Conservation (phyloP, 2,329 filamentous ascomycete genomes). For the Aspergillus fijiensis region DNA sequence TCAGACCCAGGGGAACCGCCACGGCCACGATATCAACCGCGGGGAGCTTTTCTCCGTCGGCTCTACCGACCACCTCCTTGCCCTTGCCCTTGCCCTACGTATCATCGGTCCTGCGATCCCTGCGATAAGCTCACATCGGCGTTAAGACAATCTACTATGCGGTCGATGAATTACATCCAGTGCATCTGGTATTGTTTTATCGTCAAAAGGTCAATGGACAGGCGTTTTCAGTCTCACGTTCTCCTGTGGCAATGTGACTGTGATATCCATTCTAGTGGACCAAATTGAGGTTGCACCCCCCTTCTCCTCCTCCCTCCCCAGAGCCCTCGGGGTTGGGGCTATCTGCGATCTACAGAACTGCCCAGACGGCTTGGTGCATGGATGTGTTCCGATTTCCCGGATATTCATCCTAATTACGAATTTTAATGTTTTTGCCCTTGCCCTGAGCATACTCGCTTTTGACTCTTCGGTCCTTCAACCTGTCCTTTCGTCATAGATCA, state of each 20-base stretch:
- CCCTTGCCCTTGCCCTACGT: background rate
- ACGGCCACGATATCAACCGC: slow-evolving; percentile 20
- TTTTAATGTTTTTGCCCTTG: background rate
- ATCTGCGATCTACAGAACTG: slow-evolving; percentile 21
- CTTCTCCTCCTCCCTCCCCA: slow-evolving; percentile 4
- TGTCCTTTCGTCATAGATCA: too few species aligned
- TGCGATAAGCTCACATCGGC: background rate
- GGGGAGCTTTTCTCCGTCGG: slow-evolving; percentile 8
- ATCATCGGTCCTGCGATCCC: slow-evolving; percentile 3
- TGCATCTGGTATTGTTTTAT: background rate
- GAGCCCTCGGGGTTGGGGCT: slow-evolving; percentile 10
- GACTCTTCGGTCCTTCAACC: background rate
- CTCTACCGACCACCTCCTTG: background rate
- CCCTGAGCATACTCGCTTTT: background rate
- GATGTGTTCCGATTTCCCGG: slow-evolving; percentile 21
- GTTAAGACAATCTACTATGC: too few species aligned
- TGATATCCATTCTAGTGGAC: background rate
- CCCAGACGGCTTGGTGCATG: slow-evolving; percentile 24
- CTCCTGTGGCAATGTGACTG: background rate
- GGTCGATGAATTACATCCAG: background rate
- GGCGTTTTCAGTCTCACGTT: background rate
- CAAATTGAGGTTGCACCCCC: background rate
- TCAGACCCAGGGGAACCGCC: slow-evolving; percentile 14
- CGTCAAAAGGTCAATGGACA: background rate
- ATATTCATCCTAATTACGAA: slow-evolving; percentile 1